Evolutionary conservation across 768 basidiomycete species (phyloP).

Genomic region (Filobasidium floriforme): DNA sequence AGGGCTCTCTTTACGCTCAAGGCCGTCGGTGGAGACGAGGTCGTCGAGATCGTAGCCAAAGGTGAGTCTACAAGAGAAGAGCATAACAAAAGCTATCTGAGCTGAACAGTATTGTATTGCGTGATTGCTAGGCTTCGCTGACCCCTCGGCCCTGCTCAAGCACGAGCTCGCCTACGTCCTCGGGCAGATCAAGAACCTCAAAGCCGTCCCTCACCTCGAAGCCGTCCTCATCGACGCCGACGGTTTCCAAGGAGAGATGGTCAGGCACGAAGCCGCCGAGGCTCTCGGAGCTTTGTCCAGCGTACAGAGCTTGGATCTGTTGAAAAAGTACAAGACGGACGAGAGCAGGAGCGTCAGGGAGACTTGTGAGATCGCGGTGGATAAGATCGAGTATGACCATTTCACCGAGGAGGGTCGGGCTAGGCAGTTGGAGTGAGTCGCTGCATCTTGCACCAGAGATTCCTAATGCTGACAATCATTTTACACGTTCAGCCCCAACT

Average conservation of each 20-base stretch:
- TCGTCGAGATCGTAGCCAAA: conserved; percentile 75
- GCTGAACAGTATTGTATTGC: no score
- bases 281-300: conserved; percentile 91
- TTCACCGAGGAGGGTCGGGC: conserved; percentile 41
- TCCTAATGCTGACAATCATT: not conserved
- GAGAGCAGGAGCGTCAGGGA: conserved; percentile 70
- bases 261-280: conserved; percentile 98
- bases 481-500: conserved; percentile 32
- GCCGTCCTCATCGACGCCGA: conserved; percentile 72
- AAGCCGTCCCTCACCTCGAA: conserved; percentile 73
- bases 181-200: conserved; percentile 71
- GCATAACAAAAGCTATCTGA: no score
- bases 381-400: conserved; percentile 84
- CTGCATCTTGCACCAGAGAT: not conserved
- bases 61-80: conserved; percentile 49
- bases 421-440: conserved; percentile 38
- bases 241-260: conserved; percentile 62
- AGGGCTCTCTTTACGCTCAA: conserved; percentile 88
- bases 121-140: conserved; percentile 66
- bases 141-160: conserved; percentile 82
- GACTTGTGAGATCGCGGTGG: conserved; percentile 94
- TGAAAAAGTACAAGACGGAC: conserved; percentile 66
- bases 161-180: conserved; percentile 97
- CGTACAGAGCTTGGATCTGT: conserved; percentile 57
- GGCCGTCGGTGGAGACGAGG: conserved; percentile 61